Evolutionary conservation across 2,329 filamentous ascomycete species (phyloP), one percentile per base, ranked within the genome.

Genomic region (Penicillium sp.): DNA sequence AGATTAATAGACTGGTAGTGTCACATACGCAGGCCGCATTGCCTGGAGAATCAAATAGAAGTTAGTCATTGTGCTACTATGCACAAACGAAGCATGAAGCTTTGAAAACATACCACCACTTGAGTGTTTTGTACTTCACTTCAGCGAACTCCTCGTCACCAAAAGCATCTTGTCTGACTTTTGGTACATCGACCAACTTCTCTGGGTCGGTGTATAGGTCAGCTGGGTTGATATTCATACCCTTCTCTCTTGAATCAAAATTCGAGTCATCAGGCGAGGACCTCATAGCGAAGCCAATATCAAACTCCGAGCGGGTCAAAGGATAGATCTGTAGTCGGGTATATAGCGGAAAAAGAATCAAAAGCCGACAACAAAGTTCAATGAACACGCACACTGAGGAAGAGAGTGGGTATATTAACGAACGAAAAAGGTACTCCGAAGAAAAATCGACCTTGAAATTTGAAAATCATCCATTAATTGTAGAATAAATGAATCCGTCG

Each of bases 41-140:
- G 73, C 74, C 74, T 75, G 23, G 23, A 23, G 23, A 10, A 10
- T 19, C 29, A 46, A 14, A 41, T 36, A 35, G 7, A 14, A 11
- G 30, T 51, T 27, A 46, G 32, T 34, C n/a, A 36, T 7, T 35
- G 7, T 35, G 23, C 16, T 23, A 35, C 29, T 19, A 13, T 23
- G n/a, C 16, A 29, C 1, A 16, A 27, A 41, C n/a, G n/a, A n/a
- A n/a, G n/a, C n/a, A n/a, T n/a, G 38, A 26, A 36, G 44, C 14
- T 34, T 47, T 59, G 26, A 6, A 42, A 39, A 55, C 65, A 42
- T 65, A 69, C 66, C 66, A 69, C 79, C 79, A 82, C 51, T 71
- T 70, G 68, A 80, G 72, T 1, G 76, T 77, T 60, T 77, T 77
- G 64, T 80, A 81, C 55, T 81, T 75, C 50, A 81, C 74, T 46